Base-by-base conservation (phyloP, 2,329 filamentous ascomycete genomes). In the Nothomitra cinnamomea region DNA sequence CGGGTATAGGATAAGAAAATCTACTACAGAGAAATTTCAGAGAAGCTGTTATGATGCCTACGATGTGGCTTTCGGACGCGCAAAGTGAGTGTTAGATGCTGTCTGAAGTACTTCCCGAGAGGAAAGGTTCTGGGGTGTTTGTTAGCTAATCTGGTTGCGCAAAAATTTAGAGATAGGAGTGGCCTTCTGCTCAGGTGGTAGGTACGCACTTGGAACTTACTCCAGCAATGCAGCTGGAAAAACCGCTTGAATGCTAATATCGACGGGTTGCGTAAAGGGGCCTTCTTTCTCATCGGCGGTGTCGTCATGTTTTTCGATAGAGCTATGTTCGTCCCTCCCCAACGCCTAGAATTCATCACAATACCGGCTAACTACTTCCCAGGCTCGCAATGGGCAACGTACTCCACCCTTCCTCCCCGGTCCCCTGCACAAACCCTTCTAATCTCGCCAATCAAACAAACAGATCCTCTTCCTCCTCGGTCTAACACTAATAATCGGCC, bases 361-460 rank as follows among this genome's bases (percentile, higher is more conserved):
- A 10, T 32, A 5, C 10, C 28, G 28, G 28, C 28, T 32, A 32
- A 32, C 28, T 32, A 10, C 28, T 32, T 4, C 24, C 6, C 59
- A 92, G 86, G 80, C 80, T 98, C 54, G 90, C 90, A 60, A 96
- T 96, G 92, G 92, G 92, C 71, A 96, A 96, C 65, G 85, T 90
- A 77, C 63, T 65, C 10, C n/a, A n/a, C n/a, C 21, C 54, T 48
- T 28, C 15, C 40, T 50, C 5, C 53, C 41, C 52, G 53, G 56
- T 55, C 56, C 53, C 41, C 55, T 52, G n/a, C 45, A 51, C 38
- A 40, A 36, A n/a, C n/a, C 28, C 38, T 22, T 32, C 40, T 50
- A 36, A 53, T 51, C 42, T 19, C 53, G 54, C n/a, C n/a, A 53
- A 53, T 32, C 3, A 21, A 10, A 24, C n/a, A 52, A 55, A 40